Evolutionary conservation across 73 alveolate genomes (phyloP).

Genomic region (Paramecium pentaurelia): DNA sequence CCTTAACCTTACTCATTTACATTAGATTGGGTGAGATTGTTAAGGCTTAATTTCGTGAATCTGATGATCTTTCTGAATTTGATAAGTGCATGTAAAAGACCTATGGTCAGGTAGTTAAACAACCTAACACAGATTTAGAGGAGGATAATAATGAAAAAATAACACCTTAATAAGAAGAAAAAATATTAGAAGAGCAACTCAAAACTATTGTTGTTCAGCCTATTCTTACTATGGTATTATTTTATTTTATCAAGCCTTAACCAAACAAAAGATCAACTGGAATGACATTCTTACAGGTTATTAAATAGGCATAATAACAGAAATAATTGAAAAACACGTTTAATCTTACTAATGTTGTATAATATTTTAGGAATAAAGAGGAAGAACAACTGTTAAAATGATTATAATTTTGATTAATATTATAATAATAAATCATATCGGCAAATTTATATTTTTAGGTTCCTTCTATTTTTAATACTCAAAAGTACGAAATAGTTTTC

Average conservation of each 20-base stretch:
- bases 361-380: background rate
- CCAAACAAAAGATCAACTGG: background rate
- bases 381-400: background rate
- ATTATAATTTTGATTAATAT: background rate
- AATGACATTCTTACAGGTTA: background rate
- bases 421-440: background rate
- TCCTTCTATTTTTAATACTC: too few species aligned
- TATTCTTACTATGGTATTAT: background rate
- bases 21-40: background rate
- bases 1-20: background rate
- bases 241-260: background rate
- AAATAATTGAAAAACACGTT: background rate
- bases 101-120: background rate
- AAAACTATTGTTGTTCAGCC: background rate
- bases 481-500: too few species aligned
- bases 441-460: too few species aligned
- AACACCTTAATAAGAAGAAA: background rate
- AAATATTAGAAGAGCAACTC: background rate
- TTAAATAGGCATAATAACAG: slow-evolving; percentile 14
- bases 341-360: slow-evolving; percentile 1
- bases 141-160: background rate
- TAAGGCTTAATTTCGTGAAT: background rate
- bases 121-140: background rate
- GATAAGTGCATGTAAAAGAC: slow-evolving; percentile 23
- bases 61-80: slow-evolving; percentile 8